phyloP scores from a whole-genome alignment of 2,329 filamentous ascomycete species.

The Apiospora aurea region DNA sequence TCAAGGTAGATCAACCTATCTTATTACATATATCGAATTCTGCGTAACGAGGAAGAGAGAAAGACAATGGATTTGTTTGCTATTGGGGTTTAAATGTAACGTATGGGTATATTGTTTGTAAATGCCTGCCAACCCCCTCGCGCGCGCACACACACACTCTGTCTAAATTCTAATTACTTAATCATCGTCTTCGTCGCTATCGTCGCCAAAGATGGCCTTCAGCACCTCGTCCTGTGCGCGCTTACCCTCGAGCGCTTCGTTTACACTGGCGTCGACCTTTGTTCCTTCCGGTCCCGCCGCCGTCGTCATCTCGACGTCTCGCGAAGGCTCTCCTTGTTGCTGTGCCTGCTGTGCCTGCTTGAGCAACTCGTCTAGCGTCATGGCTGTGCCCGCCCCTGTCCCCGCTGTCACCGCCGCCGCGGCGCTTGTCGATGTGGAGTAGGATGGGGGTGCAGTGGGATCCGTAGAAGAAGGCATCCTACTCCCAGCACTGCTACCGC shows the following conservation, averaged over 20 bases:
- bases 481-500: neutral
- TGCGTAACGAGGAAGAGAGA: neutral
- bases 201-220: constrained; percentile 91
- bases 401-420: neutral
- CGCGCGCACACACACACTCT: too few relatives aligned
- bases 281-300: constrained; percentile 24
- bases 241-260: constrained; percentile 78
- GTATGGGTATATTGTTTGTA: constrained; percentile 18
- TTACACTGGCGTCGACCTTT: constrained; percentile 73
- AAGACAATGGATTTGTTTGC: neutral
- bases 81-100: neutral
- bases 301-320: neutral
- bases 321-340: neutral
- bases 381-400: constrained; percentile 28
- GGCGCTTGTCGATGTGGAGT: neutral
- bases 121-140: neutral
- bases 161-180: neutral
- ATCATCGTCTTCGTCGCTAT: constrained; percentile 68
- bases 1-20: neutral
- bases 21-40: neutral
- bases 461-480: constrained; percentile 2
- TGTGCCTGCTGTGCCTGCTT: constrained; percentile 34
- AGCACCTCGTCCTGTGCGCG: constrained; percentile 83
- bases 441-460: neutral
- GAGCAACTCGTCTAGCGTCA: constrained; percentile 44